A percentile compares a stretch with the other conserved stretches of the same genome.
phyloP scores from a whole-genome alignment of 2,329 filamentous ascomycete genomes.

The Ophiosphaerella narmari region DNA sequence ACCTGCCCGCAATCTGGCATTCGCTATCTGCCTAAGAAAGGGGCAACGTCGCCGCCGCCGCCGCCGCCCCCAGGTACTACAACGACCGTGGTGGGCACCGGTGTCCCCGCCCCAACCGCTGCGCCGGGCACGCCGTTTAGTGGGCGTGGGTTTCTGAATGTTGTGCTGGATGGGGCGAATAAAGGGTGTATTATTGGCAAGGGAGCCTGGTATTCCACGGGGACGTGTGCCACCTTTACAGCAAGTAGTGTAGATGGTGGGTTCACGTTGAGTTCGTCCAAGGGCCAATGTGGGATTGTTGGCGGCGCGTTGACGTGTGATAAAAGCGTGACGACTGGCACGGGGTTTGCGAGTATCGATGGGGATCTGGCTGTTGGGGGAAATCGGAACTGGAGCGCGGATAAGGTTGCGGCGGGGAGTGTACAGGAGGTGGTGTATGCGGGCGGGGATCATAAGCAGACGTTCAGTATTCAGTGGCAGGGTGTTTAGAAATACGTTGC shows the following conservation, averaged over 20 bases:
- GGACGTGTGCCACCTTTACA: slow-evolving; percentile 70
- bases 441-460: slow-evolving; percentile 36
- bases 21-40: slow-evolving; percentile 66
- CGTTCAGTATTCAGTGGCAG: slow-evolving; percentile 48
- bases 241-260: slow-evolving; percentile 48
- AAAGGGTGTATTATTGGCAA: slow-evolving; percentile 70
- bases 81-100: slow-evolving; percentile 25
- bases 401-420: slow-evolving; percentile 48
- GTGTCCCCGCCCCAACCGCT: slow-evolving; percentile 32
- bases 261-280: slow-evolving; percentile 40
- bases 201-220: slow-evolving; percentile 70
- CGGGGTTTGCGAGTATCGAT: slow-evolving; percentile 47
- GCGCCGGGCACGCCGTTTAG: slow-evolving; percentile 53
- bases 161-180: slow-evolving; percentile 53
- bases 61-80: slow-evolving; percentile 33
- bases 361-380: slow-evolving; percentile 46
- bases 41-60: slow-evolving; percentile 29
- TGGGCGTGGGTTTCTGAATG: slow-evolving; percentile 66
- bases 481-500: slow-evolving; percentile 15
- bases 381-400: slow-evolving; percentile 50
- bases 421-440: slow-evolving; percentile 53
- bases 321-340: slow-evolving; percentile 49
- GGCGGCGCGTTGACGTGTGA: slow-evolving; percentile 61
- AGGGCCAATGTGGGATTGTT: slow-evolving; percentile 59
- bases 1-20: slow-evolving; percentile 67